Percentiles rank a stretch among this genome's conserved stretches.
phyloP scores from a whole-genome alignment of 495 filamentous ascomycete species.

The Podospora anserina region DNA sequence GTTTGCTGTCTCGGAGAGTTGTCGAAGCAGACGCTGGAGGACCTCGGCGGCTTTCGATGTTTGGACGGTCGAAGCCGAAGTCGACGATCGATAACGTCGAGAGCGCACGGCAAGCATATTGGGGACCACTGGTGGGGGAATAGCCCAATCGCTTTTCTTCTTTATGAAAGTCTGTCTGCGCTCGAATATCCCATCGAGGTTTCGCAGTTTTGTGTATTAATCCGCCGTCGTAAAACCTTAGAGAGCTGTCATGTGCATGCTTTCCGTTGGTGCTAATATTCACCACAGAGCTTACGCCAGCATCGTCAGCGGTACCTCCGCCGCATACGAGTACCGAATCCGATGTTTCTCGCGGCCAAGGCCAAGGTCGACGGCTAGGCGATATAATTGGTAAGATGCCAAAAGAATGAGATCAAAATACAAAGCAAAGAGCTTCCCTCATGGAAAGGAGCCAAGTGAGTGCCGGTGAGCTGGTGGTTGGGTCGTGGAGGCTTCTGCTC shows the following conservation, averaged over 20 bases:
- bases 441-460: background rate
- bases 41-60: conserved; percentile 58
- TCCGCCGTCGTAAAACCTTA: conserved; percentile 10
- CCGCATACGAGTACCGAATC: background rate
- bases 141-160: background rate
- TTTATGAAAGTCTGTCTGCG: conserved; percentile 12
- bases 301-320: conserved; percentile 10
- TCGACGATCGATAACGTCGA: conserved; percentile 60
- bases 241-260: conserved; percentile 17
- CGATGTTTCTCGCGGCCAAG: background rate
- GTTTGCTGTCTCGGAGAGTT: conserved; percentile 38
- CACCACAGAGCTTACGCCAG: conserved; percentile 19
- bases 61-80: conserved; percentile 54
- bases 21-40: conserved; percentile 57
- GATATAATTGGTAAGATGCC: conserved; percentile 3
- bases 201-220: conserved; percentile 6
- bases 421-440: background rate
- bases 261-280: background rate
- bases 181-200: conserved; percentile 27
- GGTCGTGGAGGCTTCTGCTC: background rate
- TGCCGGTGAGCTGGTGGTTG: background rate
- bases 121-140: background rate
- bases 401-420: conserved; percentile 1
- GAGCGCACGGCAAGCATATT: conserved; percentile 45
- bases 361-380: background rate